Conservation (phyloP, 441 rosid species). For the Raphanus hybrid region DNA sequence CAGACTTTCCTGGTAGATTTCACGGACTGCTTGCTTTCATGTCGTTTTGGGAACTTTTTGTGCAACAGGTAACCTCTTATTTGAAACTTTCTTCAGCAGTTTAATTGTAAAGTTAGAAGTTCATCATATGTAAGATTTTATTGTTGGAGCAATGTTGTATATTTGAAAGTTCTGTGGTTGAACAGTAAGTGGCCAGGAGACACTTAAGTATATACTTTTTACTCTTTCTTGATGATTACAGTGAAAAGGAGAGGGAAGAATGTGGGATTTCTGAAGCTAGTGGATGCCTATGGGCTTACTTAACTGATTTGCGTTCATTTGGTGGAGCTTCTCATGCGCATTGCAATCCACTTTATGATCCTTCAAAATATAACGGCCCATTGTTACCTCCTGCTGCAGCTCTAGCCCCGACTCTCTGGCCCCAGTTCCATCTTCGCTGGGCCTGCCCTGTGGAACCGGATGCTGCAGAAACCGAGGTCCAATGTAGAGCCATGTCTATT, state of each 20-base stretch:
- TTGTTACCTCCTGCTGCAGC: slow-evolving; percentile 94
- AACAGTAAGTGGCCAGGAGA: no score
- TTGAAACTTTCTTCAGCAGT: not conserved
- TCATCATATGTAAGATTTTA: no score
- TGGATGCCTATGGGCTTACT: slow-evolving; percentile 92
- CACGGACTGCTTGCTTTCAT: slow-evolving; percentile 84
- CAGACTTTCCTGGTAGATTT: slow-evolving; percentile 96
- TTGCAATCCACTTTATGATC: slow-evolving; percentile 81
- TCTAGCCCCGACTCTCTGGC: slow-evolving; percentile 96
- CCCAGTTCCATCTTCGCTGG: slow-evolving; percentile 96
- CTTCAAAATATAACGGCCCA: slow-evolving; percentile 56
- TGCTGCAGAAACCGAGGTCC: slow-evolving; percentile 72
- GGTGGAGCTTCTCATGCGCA: slow-evolving; percentile 72
- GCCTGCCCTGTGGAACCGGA: slow-evolving; percentile 86
- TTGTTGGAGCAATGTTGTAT: no score
- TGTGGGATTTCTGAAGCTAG: slow-evolving; percentile 69
- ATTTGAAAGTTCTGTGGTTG: no score
- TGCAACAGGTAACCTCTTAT: slow-evolving; percentile 75
- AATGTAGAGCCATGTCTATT: slow-evolving; percentile 63
- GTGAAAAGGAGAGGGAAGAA: slow-evolving; percentile 91
- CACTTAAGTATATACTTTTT: not conserved
- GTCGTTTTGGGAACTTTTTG: slow-evolving; percentile 96
- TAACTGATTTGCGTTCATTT: slow-evolving; percentile 72
- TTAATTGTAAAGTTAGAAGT: no score
- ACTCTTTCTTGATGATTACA: slow-evolving; percentile 44